Conservation (phyloP, 768 basidiomycete species). For the Clitopilus passeckerianus region DNA sequence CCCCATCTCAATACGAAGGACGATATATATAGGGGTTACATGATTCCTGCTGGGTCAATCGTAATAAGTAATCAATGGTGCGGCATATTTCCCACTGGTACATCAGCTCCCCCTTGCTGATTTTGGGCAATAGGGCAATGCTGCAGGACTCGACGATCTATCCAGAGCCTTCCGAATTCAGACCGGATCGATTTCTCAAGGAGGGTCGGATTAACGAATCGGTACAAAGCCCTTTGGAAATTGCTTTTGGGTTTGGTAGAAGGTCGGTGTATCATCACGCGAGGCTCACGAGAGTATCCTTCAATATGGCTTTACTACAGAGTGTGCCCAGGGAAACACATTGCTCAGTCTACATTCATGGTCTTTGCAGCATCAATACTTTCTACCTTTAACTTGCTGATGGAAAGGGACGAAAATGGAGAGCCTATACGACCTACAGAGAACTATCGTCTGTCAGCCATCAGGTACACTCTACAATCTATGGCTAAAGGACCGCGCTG, state of each 20-base stretch:
- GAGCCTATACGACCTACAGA: neutral
- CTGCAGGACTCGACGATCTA: constrained; percentile 25
- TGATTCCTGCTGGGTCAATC: constrained; percentile 27
- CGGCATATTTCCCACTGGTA: neutral
- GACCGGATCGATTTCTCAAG: constrained; percentile 33
- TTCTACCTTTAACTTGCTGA: neutral
- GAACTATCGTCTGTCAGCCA: neutral
- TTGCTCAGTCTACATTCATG: neutral
- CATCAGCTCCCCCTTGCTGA: neutral
- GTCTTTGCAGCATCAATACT: neutral
- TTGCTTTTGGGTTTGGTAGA: neutral
- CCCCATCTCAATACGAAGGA: constrained; percentile 21
- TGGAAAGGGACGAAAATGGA: neutral
- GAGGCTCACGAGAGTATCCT: no score
- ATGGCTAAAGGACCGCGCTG: neutral
- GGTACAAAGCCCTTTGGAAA: constrained; percentile 12
- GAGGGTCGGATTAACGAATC: constrained; percentile 10
- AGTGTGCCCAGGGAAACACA: neutral
- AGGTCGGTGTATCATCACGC: neutral
- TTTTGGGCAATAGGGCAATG: constrained; percentile 23
- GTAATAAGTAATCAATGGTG: constrained; percentile 24
- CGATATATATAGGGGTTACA: constrained; percentile 26
- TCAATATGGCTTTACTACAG: neutral
- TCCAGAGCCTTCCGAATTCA: constrained; percentile 25
- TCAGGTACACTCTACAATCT: neutral